Conservation (phyloP, 306 rosid species). For the Sicyos edulis region DNA sequence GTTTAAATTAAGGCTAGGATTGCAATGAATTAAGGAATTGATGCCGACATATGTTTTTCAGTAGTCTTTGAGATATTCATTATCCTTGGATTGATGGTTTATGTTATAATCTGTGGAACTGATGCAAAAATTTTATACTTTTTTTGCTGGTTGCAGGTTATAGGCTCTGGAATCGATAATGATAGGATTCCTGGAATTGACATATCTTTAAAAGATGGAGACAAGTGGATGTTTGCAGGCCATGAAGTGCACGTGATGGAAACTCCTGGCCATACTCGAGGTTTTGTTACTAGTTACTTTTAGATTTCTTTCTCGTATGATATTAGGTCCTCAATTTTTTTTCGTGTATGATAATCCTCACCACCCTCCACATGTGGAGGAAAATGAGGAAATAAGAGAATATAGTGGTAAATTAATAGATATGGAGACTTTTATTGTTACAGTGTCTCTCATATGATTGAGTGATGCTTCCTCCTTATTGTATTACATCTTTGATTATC, state of each 20-base stretch:
- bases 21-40: not conserved
- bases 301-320: slow-evolving; percentile 9
- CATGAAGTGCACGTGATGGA: slow-evolving; percentile 85
- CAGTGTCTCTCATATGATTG: not conserved
- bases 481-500: not conserved
- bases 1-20: not conserved
- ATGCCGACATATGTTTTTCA: not conserved
- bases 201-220: slow-evolving; percentile 72
- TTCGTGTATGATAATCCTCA: not conserved
- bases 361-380: not conserved
- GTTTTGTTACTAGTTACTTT: slow-evolving; percentile 34
- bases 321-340: not conserved
- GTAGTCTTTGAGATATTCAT: not conserved
- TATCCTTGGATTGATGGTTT: slow-evolving; percentile 4
- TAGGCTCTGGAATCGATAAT: slow-evolving; percentile 68
- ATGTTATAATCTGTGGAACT: not conserved
- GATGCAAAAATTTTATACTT: not conserved
- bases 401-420: not conserved
- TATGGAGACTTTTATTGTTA: not conserved
- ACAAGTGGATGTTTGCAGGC: slow-evolving; percentile 98
- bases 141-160: slow-evolving; percentile 46
- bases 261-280: slow-evolving; percentile 92
- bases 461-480: not conserved
- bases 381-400: not conserved
- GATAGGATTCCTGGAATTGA: slow-evolving; percentile 84